phyloP scores from a whole-genome alignment of 2,329 filamentous ascomycete genomes.

The Akanthomyces dipterigenus region DNA sequence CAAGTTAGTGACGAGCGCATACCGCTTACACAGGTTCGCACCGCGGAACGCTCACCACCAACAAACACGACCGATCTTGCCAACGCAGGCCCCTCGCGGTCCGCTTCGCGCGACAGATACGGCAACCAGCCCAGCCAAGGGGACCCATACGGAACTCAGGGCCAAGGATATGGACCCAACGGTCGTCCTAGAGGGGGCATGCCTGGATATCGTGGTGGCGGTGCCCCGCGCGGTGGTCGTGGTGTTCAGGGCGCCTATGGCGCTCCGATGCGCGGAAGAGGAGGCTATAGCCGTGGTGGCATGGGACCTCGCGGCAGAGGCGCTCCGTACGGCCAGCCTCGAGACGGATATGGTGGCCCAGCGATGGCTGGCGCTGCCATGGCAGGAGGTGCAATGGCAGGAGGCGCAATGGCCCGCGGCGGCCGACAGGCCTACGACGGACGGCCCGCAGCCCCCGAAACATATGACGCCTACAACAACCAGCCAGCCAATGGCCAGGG shows the following conservation, averaged over 20 bases:
- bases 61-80: constrained; percentile 34
- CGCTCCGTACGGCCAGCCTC: background rate
- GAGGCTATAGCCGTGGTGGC: constrained; percentile 20
- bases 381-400: constrained; percentile 14
- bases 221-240: constrained; percentile 40
- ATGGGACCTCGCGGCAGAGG: constrained; percentile 6
- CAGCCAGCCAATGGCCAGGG: constrained; percentile 31
- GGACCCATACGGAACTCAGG: constrained; percentile 41
- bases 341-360: constrained; percentile 11
- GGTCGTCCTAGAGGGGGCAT: constrained; percentile 45
- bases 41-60: constrained; percentile 50
- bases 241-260: constrained; percentile 40
- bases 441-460: constrained; percentile 27
- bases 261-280: constrained; percentile 31
- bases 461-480: constrained; percentile 33
- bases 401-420: constrained; percentile 18
- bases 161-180: constrained; percentile 31
- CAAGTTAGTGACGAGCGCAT: constrained; percentile 61
- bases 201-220: constrained; percentile 25
- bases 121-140: constrained; percentile 48
- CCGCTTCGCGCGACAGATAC: constrained; percentile 53
- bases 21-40: constrained; percentile 60
- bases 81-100: constrained; percentile 30
- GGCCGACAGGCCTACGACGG: constrained; percentile 28
- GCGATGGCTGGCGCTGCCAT: constrained; percentile 1